Base-by-base conservation (phyloP, 257 asterid genomes). In the Plectranthus barbatus region DNA sequence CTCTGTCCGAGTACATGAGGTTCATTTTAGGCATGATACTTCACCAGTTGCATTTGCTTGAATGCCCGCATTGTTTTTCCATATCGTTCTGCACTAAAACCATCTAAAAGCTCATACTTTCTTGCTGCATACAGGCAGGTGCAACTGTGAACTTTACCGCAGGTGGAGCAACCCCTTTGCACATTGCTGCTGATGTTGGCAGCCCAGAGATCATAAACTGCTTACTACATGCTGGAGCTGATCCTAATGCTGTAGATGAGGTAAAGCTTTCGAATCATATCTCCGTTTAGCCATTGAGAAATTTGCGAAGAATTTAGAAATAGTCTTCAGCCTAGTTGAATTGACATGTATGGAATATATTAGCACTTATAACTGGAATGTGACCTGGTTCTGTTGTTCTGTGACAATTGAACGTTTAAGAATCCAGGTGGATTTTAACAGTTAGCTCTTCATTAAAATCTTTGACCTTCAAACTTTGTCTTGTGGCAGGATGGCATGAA, bases 151-250 rank as follows among this genome's bases (percentile, higher is more conserved):
- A 90, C 77, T 76, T 90, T 66, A 72, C 67, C 68, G 95, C 97
- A 24, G 91, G 95, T 78, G 99, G 95, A 57, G 95, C 95, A 26
- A 93, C 99, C 39, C 86, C 99, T 50, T 77, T 93, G 83, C 95
- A 83, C 79, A 81, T 93, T 73, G 99, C 99, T 72, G 91, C 97
- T 70, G 91, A 87, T 82, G 69, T 71, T 65, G 97, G 94, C 54
- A 77, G 78, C 79, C 77, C 74, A 10, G 95, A 87, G 75, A 78
- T 93, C 46, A 75, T 93, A 52, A 79, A 80, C 40, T 82, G 90
- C 78, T 87, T 93, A 70, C 64, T 93, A 58, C 81, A 85, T 75
- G 95, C 91, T 68, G 99, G 97, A 72, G 99, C 94, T 66, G 80
- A 90, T 79, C 92, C 99, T 67, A 74, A 90, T 78, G 87, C 78